Conservation (phyloP, 192 early-diverging fungal genomes). For the Coemansia sp. region DNA sequence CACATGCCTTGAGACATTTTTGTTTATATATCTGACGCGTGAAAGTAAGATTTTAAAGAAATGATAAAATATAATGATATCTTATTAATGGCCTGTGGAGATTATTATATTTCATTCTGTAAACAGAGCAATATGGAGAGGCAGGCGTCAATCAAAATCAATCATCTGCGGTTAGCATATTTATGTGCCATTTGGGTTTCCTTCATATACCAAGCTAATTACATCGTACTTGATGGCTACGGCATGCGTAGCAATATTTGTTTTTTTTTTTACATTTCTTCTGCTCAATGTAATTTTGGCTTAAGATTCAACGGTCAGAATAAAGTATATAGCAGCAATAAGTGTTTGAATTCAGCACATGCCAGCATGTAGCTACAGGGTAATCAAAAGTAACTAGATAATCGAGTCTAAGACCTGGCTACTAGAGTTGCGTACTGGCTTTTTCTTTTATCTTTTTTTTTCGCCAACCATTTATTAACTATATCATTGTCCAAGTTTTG, state of each 20-base stretch:
- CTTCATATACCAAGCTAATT: not conserved
- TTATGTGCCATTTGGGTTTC: not conserved
- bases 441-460: not conserved
- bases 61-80: no score
- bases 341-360: not conserved
- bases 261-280: no score
- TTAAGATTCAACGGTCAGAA: not conserved
- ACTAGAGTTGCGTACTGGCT: no score
- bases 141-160: no score
- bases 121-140: no score
- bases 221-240: not conserved
- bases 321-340: no score
- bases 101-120: no score
- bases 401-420: not conserved
- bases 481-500: no score
- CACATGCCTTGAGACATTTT: not conserved
- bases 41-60: no score
- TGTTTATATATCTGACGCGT: not conserved
- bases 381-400: not conserved
- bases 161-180: not conserved
- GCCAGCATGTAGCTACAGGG: not conserved
- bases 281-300: not conserved
- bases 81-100: no score
- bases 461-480: not conserved
- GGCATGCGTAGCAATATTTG: not conserved